Conservation (phyloP, 176 grass and related monocot genomes). For the Echinochloa phyllopogon region DNA sequence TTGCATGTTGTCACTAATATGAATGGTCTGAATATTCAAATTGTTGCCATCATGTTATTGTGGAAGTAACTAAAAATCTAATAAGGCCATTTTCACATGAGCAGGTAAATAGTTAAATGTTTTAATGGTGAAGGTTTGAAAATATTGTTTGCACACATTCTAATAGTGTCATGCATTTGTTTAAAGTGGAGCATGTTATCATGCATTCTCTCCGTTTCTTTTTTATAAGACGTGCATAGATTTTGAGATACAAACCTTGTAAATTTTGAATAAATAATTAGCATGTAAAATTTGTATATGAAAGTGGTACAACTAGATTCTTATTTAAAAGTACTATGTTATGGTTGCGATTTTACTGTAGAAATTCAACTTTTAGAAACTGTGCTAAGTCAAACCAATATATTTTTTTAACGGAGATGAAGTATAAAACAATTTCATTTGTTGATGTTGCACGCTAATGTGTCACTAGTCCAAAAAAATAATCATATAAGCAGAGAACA, state of each 20-base stretch:
- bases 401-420: too few relatives aligned
- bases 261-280: too few relatives aligned
- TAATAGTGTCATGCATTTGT: not conserved
- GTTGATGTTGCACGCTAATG: not conserved
- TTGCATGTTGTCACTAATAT: not conserved
- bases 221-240: too few relatives aligned
- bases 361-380: too few relatives aligned
- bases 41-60: not conserved
- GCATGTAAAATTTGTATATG: too few relatives aligned
- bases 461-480: constrained; percentile 31
- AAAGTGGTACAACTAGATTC: too few relatives aligned
- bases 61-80: not conserved
- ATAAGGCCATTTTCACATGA: not conserved
- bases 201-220: not conserved
- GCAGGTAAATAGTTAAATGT: not conserved
- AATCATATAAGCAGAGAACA: constrained; percentile 57
- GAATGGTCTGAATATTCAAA: not conserved
- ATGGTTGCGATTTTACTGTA: too few relatives aligned
- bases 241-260: too few relatives aligned
- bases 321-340: too few relatives aligned
- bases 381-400: too few relatives aligned
- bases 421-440: not conserved
- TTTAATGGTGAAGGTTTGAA: not conserved
- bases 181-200: not conserved
- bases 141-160: not conserved